Evolutionary conservation across 805 yeast genomes (phyloP), one percentile per base, ranked within the genome.

Genomic region (Zygoascus biomembranicola): DNA sequence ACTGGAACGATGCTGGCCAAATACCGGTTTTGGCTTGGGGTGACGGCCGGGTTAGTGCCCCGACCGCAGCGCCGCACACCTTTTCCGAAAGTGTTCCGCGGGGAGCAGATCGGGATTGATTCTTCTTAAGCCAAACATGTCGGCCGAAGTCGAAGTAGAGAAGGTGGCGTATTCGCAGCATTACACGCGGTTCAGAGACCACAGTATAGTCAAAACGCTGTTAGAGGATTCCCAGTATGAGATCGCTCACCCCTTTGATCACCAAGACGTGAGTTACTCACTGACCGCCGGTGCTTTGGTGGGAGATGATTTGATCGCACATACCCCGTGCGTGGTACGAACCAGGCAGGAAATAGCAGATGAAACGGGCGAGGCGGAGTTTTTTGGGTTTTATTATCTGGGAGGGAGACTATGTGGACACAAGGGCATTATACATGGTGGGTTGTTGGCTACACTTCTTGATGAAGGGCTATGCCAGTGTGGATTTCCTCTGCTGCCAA

Each of bases 381-480:
- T 87, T 52, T 75, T 77, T 8, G 81, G 84, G 1, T 82, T 87
- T 61, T 81, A 81, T 60, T 90, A 87, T 61, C 65, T 90, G 41
- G 97, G 97, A 1, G 65, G 71, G 5, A 74, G 77, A 39, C 65
- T 90, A 41, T 73, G 81, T 6, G 87, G 90, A 50, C 79, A 78
- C 49, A 85, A 83, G 49, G 87, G 87, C 0, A 80, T 81, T 51
- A 78, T 92, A 18, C 97, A 94, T 65, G 90, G 92, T 60, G 99
- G 99, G 1, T 75, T 90, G 2, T 68, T 90, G 4, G 81, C 96
- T 0, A 85, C 96, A 2, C 69, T 94, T 23, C 58, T 94, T 32
- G 99, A 92, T 68, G 99, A 94, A 65, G 83, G 85, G 0, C 71
- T 94, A 31, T 88, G 96, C 62, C 75, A 81, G 45, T 86, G 95